Base-by-base conservation (phyloP, 140 eudicot species). In the Cichorium intybus region DNA sequence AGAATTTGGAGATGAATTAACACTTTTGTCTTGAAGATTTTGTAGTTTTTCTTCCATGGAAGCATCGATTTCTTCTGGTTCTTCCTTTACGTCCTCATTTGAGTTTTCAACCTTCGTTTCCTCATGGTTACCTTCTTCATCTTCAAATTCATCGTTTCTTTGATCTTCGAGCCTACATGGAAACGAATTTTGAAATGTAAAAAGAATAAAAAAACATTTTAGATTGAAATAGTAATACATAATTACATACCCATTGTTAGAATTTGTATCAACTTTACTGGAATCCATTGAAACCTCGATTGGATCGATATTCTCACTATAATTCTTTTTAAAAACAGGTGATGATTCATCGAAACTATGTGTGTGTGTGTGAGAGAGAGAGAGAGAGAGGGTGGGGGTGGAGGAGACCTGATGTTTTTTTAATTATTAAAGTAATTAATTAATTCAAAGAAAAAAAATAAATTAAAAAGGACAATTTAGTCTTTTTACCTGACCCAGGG, bases 11-110 rank as follows among this genome's bases (percentile, higher is more conserved):
- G 57, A 69, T 60, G 46, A 46, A 48, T 60, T 14, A 59, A 55
- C 78, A 56, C 74, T 67, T 57, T 74, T 82, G 27, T 66, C 54
- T 12, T 56, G 23, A 68, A 47, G 52, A 4, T 51, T 47, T 59
- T 79, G 61, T 39, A 3, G 58, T 3, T 61, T 60, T 15, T 61
- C 75, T 64, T 31, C 56, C 37, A 27, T 23, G 54, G 65, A 49
- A 41, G 61, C 37, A 67, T 63, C 72, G 52, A 53, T 56, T 33
- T 62, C 70, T 65, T 69, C 72, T 37, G 37, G 54, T 56, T 20
- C 56, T 6, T 66, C 76, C 58, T 24, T 56, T 39, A 35, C 71
- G 41, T 51, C 56, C 10, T 22, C 57, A 47, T 27, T 34, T 48
- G 17, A 20, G n/a, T 62, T 48, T 33, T 57, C 70, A 49, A 20